These are phyloP conservation scores for Talaromyces verruculosus DNA, from an alignment of 2,329 filamentous ascomycete species.

Conservation along the genomic window DNA sequence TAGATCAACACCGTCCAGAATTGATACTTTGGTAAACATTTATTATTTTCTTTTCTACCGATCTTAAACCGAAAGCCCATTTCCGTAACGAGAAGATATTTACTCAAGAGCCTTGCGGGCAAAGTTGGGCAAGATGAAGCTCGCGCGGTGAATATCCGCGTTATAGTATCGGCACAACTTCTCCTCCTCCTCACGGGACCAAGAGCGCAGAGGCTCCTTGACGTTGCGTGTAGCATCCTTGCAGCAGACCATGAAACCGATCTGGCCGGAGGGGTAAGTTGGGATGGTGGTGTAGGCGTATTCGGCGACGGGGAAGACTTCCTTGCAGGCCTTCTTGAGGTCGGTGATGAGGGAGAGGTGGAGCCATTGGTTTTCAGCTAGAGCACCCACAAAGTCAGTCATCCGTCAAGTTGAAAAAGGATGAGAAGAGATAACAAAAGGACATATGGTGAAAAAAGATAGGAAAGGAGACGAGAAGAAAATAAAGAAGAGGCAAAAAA, in stretches of 20 bases:
- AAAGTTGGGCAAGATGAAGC: constrained; percentile 91
- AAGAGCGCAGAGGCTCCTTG: constrained; percentile 77
- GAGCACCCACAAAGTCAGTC: neutral
- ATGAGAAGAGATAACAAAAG: neutral
- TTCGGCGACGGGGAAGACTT: constrained; percentile 96
- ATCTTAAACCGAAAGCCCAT: neutral
- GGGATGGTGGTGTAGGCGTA: constrained; percentile 99
- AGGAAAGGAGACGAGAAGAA: constrained; percentile 21
- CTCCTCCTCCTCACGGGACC: constrained; percentile 84
- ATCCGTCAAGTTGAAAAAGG: neutral
- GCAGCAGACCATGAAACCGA: constrained; percentile 99
- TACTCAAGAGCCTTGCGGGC: constrained; percentile 67
- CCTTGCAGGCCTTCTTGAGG: constrained; percentile 94
- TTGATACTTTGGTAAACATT: neutral
- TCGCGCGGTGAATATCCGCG: constrained; percentile 90
- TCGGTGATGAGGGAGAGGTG: constrained; percentile 90
- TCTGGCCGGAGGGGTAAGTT: constrained; percentile 97
- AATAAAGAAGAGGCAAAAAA: constrained; percentile 35
- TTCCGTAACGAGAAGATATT: neutral
- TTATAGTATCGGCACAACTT: constrained; percentile 97
- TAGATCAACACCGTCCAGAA: neutral
- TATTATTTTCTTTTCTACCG: neutral
- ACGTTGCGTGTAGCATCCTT: constrained; percentile 86
- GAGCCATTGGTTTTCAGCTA: constrained; percentile 99
- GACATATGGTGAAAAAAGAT: neutral